A percentile compares a stretch with the other conserved stretches of the same genome.
phyloP scores from a whole-genome alignment of 2,329 filamentous ascomycete species.

The Fusarium sp. region DNA sequence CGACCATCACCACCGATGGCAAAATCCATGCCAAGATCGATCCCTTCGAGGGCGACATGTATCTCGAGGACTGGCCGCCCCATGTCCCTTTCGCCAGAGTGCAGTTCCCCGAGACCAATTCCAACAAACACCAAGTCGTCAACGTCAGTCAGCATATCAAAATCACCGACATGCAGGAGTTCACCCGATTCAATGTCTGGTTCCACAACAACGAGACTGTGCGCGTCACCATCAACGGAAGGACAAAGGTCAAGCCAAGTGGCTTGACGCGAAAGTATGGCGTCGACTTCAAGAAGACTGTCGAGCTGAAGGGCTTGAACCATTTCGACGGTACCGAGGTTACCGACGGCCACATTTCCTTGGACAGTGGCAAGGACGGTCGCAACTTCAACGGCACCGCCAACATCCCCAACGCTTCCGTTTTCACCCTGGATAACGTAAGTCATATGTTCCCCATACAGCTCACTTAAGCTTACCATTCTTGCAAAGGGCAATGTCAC shows the following conservation, averaged over 20 bases:
- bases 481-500: conserved; percentile 68
- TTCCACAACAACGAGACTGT: conserved; percentile 64
- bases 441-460: conserved; percentile 42
- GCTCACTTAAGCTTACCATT: conserved; percentile 7
- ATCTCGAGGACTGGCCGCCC: conserved; percentile 61
- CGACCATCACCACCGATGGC: conserved; percentile 64
- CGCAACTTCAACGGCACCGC: conserved; percentile 72
- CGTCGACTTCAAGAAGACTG: conserved; percentile 68
- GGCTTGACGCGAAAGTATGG: conserved; percentile 61
- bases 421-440: conserved; percentile 73
- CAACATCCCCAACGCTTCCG: conserved; percentile 72
- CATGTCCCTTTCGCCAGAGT: conserved; percentile 64
- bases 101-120: conserved; percentile 64
- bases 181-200: conserved; percentile 67
- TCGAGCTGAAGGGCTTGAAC: conserved; percentile 64
- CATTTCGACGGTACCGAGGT: conserved; percentile 67
- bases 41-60: conserved; percentile 65
- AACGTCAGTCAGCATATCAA: conserved; percentile 63
- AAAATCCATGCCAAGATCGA: conserved; percentile 64
- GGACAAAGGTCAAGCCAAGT: conserved; percentile 63
- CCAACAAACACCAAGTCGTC: conserved; percentile 61
- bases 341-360: conserved; percentile 61
- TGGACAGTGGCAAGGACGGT: conserved; percentile 54
- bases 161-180: conserved; percentile 60
- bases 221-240: conserved; percentile 63